Percentiles rank a stretch among this genome's conserved stretches.
These are phyloP conservation scores for Fragaria vesca DNA, from an alignment of 306 rosid species.

Conservation along the genomic window DNA sequence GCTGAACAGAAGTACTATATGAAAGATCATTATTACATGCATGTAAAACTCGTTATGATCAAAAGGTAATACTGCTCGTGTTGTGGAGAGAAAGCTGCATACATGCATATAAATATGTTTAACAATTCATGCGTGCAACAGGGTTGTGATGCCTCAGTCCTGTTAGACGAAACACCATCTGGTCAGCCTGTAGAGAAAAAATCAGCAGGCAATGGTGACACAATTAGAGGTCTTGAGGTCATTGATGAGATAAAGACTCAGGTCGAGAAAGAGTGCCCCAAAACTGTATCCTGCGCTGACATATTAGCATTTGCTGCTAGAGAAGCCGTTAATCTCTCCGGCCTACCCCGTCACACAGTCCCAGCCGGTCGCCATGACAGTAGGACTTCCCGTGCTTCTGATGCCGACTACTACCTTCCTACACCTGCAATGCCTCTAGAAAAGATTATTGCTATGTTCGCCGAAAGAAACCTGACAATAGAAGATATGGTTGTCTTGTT, in stretches of 20 bases:
- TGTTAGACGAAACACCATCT: constrained; percentile 43
- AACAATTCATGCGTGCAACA: constrained; percentile 11
- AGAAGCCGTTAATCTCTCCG: constrained; percentile 33
- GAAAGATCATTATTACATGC: no score
- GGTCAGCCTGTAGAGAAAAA: constrained; percentile 50
- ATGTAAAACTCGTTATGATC: no score
- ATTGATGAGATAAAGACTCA: constrained; percentile 56
- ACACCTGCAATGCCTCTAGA: constrained; percentile 23
- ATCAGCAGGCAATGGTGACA: constrained; percentile 36
- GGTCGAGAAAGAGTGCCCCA: constrained; percentile 55
- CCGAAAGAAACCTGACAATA: constrained; percentile 29
- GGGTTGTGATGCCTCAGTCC: constrained; percentile 82
- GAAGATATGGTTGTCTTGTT: constrained; percentile 53
- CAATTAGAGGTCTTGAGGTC: constrained; percentile 42
- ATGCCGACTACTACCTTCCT: constrained; percentile 35
- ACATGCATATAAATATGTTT: not conserved
- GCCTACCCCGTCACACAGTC: constrained; percentile 23
- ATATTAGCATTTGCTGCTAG: constrained; percentile 41
- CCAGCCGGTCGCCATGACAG: constrained; percentile 57
- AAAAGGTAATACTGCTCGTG: not conserved
- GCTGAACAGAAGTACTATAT: not conserved
- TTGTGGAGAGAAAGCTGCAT: not conserved
- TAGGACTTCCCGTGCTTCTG: constrained; percentile 34
- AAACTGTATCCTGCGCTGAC: constrained; percentile 67
- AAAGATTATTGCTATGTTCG: constrained; percentile 24